Percentiles rank a stretch among this genome's conserved stretches.
These are phyloP conservation scores for Rhizopus stolonifer DNA, from an alignment of 371 early-diverging fungal genomes.

Conservation along the genomic window DNA sequence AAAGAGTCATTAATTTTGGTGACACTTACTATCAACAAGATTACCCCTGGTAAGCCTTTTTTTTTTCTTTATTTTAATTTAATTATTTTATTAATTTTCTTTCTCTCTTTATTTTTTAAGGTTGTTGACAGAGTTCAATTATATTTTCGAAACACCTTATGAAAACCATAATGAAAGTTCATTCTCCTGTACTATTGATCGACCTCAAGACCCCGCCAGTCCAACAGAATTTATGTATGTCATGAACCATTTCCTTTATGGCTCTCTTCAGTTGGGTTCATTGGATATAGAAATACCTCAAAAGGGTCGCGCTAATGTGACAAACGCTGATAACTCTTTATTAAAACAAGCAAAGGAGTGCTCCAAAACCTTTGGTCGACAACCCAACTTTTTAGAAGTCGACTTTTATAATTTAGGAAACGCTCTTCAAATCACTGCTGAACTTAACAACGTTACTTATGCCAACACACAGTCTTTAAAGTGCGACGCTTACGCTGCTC, in stretches of 20 bases:
- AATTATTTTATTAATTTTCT: background rate
- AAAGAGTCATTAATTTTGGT: constrained; percentile 67
- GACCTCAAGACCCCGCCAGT: constrained; percentile 43
- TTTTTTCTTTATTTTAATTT: background rate
- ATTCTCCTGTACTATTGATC: constrained; percentile 52
- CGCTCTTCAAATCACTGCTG: constrained; percentile 53
- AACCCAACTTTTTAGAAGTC: constrained; percentile 72
- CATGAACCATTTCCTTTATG: constrained; percentile 62
- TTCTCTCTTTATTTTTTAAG: constrained; percentile 18
- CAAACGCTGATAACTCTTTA: constrained; percentile 47
- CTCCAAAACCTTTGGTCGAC: constrained; percentile 43
- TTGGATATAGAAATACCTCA: constrained; percentile 50
- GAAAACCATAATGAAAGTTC: constrained; percentile 38
- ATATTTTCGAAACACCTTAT: constrained; percentile 62
- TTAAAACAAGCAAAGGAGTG: constrained; percentile 47
- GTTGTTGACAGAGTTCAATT: constrained; percentile 55
- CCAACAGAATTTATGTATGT: constrained; percentile 53
- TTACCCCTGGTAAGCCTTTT: constrained; percentile 59
- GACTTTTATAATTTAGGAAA: constrained; percentile 75
- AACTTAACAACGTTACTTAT: constrained; percentile 65
- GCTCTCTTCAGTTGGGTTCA: constrained; percentile 30
- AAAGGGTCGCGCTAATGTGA: constrained; percentile 44
- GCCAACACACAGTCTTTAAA: constrained; percentile 11
- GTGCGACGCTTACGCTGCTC: constrained; percentile 20
- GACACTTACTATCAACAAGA: constrained; percentile 31